Conservation (phyloP, 371 early-diverging fungal species). For the Globomyces sp. region DNA sequence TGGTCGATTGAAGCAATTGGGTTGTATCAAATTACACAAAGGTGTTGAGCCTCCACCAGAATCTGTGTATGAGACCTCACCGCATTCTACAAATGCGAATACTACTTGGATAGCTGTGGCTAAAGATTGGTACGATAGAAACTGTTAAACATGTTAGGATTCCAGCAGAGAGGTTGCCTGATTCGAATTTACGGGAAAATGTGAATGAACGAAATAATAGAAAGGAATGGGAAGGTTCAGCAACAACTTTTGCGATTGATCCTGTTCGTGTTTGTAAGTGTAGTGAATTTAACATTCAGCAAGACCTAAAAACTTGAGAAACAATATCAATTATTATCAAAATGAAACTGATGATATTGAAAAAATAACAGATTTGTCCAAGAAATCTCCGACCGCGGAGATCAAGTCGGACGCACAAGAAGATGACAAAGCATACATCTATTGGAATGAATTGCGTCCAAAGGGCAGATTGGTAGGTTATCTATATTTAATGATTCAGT, state of each 20-base stretch:
- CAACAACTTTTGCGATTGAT: slow-evolving; percentile 2
- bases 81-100: slow-evolving; percentile 5
- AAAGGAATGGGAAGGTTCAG: slow-evolving; percentile 13
- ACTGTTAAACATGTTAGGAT: slow-evolving; percentile 1
- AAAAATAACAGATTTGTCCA: neutral
- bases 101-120: slow-evolving; percentile 14
- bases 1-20: slow-evolving; percentile 64
- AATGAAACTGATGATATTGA: too few relatives aligned
- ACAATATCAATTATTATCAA: too few relatives aligned
- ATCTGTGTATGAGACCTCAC: neutral
- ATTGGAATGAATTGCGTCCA: slow-evolving; percentile 53
- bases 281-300: too few relatives aligned
- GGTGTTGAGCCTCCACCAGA: slow-evolving; percentile 19
- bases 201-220: neutral
- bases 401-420: neutral
- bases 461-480: slow-evolving; percentile 51
- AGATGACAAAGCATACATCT: slow-evolving; percentile 24
- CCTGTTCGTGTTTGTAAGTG: neutral
- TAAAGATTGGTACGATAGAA: neutral
- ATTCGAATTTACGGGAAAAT: neutral
- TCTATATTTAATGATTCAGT: slow-evolving; percentile 27
- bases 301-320: too few relatives aligned
- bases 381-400: neutral
- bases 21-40: slow-evolving; percentile 51
- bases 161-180: slow-evolving; percentile 13